A percentile compares a stretch with the other conserved stretches of the same genome.
phyloP scores from a whole-genome alignment of 495 filamentous ascomycete species.

The Penicillium malachiteum region DNA sequence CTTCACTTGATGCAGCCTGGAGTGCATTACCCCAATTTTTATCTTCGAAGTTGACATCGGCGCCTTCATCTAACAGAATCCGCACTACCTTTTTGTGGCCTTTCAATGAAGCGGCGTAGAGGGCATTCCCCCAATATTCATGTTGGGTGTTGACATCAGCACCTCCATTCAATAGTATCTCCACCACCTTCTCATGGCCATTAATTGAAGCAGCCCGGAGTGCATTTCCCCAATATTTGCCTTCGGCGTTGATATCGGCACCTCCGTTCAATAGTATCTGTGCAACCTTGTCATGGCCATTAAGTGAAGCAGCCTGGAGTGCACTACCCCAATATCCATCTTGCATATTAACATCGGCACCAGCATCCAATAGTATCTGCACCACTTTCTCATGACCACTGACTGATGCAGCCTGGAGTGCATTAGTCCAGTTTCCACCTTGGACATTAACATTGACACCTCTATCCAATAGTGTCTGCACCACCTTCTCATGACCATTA shows the following conservation, averaged over 20 bases:
- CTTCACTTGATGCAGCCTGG: slow-evolving; percentile 4
- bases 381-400: slow-evolving; percentile 16
- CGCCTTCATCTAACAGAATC: slow-evolving; percentile 18
- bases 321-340: too few species aligned
- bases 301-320: too few species aligned
- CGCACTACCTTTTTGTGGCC: slow-evolving; percentile 12
- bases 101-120: slow-evolving; percentile 12
- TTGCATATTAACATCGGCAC: slow-evolving; percentile 14
- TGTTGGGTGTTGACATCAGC: slow-evolving; percentile 17
- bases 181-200: slow-evolving; percentile 14
- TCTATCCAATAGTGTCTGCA: slow-evolving; percentile 22
- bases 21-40: slow-evolving; percentile 9
- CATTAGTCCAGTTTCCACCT: not conserved
- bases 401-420: slow-evolving; percentile 18
- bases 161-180: slow-evolving; percentile 15
- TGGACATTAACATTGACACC: slow-evolving; percentile 26
- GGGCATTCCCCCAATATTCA: slow-evolving; percentile 7
- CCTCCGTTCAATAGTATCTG: too few species aligned
- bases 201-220: slow-evolving; percentile 8
- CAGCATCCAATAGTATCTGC: slow-evolving; percentile 25
- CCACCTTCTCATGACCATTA: slow-evolving; percentile 14
- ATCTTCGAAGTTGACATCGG: slow-evolving; percentile 18
- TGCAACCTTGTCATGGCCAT: too few species aligned
- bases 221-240: too few species aligned
- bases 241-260: too few species aligned